Evolutionary conservation across 768 basidiomycete genomes (phyloP), one percentile per base, ranked within the genome.

Genomic region (Calocera cornea): DNA sequence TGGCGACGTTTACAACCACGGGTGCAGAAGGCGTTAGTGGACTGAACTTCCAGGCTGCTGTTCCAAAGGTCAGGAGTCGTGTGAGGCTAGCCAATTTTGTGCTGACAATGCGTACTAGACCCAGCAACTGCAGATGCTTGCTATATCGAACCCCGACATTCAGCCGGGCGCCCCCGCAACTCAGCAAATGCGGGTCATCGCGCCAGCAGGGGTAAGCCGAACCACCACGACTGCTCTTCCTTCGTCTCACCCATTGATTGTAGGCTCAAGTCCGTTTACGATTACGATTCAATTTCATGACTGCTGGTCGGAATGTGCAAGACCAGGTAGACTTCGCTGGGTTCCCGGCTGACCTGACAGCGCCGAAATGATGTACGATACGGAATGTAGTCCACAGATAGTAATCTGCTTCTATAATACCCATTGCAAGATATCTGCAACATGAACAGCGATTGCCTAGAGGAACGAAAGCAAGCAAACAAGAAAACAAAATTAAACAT

Each of bases 51-150:
- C 97, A 98, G 75, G 97, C 94, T 41, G 97, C 95, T 8, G 95
- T 99, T 8, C 95, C 95, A 2, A 95, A 92, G 83, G 94, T 92
- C 69, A 68, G 76, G 66, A 22, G 10, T n/a, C 7, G 12, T 24
- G 22, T 24, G 41, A 22, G 38, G 14, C 60, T 22, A 1, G 40
- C 22, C 19, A 29, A 33, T 71, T 17, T 65, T 67, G 14, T 60
- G 27, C 63, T 41, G 33, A 31, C 16, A 40, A 17, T 50, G n/a
- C 34, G 5, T 54, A 67, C 1, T 73, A 98, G 92, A 90, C 94
- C 0, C 95, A 97, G 78, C 94, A 97, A 75, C 77, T 99, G 67
- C 95, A 97, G 76, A 99, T 99, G 95, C 81, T 93, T 67, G 92
- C 95, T 5, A 97, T 98, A 89, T 93, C 93, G 3, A 93, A 87